Evolutionary conservation across 1,284 basidiomycete genomes (phyloP), one percentile per base, ranked within the genome.

Genomic region (Sporisorium reilianum): DNA sequence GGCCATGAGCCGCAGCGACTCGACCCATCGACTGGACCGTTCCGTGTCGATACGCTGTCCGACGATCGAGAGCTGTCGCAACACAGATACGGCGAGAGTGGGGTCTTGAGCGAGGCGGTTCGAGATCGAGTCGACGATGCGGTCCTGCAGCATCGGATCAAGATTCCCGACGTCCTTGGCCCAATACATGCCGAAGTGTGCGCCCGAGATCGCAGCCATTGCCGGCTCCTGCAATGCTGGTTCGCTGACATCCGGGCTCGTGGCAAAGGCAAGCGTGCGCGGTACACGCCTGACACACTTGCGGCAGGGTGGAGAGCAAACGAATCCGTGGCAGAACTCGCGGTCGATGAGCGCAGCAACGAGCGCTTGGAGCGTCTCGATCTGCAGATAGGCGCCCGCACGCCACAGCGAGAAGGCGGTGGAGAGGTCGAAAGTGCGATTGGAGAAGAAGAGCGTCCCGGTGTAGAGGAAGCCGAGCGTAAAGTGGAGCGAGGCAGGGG

Each of bases 401-500:
- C 91, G 90, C 86, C 95, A 90, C 78, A 98, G 93, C 65, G 92
- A 90, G 83, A 98, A 94, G 0, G 93, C 93, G 16, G 94, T 98
- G 49, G 91, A 88, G 65, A 98, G 90, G 86, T 98, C 95, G 85
- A 94, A 97, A 0, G 92, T 91, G 20, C 96, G 89, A 80, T 97
- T 93, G 4, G 93, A 95, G 83, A 97, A 97, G 49, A 91, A 88
- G 53, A 99, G 90, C 7, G 94, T 95, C 45, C 96, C 96, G 12
- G 94, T 94, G 83, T 98, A 98, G 55, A 95, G 89, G 85, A 91
- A 95, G 16, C 95, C 95, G 28, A 99, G 89, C 26, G 94, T 93
- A 83, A 98, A 98, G 85, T 97, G 94, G 3, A 97, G 87, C 0
- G 94, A 93, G 0, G 95, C 93, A 0, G 95, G 93, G 0, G 96